A percentile compares a stretch with the other conserved stretches of the same genome.
Conservation (phyloP, 176 grass and related monocot species). For the Rhynchospora breviuscula region DNA sequence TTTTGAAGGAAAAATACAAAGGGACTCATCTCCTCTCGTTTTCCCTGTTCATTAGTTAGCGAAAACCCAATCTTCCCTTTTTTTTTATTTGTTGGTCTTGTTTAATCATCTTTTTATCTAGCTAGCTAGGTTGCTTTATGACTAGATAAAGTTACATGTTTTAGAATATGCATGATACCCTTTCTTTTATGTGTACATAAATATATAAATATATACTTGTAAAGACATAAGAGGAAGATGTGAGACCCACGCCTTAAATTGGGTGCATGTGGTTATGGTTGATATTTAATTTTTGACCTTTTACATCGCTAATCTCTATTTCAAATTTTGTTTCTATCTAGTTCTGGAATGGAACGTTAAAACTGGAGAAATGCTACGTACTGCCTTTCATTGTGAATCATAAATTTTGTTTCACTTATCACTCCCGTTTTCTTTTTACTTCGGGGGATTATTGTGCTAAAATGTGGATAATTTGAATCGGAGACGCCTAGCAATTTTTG, state of each 20-base stretch:
- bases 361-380: no score
- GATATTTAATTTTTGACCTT: neutral
- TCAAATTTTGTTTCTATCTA: no score
- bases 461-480: neutral
- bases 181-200: constrained; percentile 37
- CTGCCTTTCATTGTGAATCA: no score
- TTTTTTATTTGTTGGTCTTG: constrained; percentile 8
- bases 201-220: constrained; percentile 33
- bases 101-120: constrained; percentile 32
- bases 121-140: constrained; percentile 28
- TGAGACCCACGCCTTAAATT: constrained; percentile 29
- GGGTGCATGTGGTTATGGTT: constrained; percentile 42
- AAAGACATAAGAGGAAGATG: constrained; percentile 44
- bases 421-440: neutral
- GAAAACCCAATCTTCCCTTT: neutral
- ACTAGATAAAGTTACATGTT: constrained; percentile 50
- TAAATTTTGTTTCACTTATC: no score
- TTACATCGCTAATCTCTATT: neutral
- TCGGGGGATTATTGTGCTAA: neutral
- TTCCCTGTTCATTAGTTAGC: constrained; percentile 61
- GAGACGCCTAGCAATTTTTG: neutral
- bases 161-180: constrained; percentile 55
- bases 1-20: constrained; percentile 48
- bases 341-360: no score
- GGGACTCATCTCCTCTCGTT: constrained; percentile 73